Evolutionary conservation across 129 eudicot species (phyloP).

Genomic region (Lactuca saligna): DNA sequence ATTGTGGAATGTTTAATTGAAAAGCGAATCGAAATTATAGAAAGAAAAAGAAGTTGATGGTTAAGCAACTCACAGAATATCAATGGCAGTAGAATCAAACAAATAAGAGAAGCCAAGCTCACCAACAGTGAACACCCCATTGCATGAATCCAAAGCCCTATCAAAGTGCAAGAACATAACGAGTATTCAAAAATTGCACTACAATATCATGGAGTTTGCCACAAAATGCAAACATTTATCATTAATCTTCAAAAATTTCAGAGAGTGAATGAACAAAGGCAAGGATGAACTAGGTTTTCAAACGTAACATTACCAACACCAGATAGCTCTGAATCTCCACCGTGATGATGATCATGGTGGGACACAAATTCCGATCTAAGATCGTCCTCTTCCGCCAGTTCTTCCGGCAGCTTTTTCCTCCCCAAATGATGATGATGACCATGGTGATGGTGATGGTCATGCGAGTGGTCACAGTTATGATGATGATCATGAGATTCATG

Average conservation of each 20-base stretch:
- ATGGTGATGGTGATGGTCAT: slow-evolving; percentile 40
- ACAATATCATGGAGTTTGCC: background rate
- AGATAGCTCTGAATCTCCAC: slow-evolving; percentile 39
- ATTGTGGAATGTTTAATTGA: slow-evolving; percentile 4
- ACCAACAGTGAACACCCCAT: slow-evolving; percentile 95
- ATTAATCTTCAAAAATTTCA: background rate
- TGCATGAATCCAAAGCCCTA: slow-evolving; percentile 87
- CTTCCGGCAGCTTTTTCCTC: slow-evolving; percentile 67
- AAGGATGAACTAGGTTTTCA: background rate
- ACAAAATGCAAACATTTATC: background rate
- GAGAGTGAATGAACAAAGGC: background rate
- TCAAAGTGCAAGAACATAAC: slow-evolving; percentile 4
- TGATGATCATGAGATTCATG: slow-evolving; percentile 37
- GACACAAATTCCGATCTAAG: slow-evolving; percentile 51
- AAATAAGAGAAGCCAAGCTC: slow-evolving; percentile 94
- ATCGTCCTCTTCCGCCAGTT: slow-evolving; percentile 94
- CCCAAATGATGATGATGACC: slow-evolving; percentile 27
- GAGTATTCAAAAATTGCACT: background rate
- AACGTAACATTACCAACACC: slow-evolving; percentile 49
- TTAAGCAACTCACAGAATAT: slow-evolving; percentile 67
- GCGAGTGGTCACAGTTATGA: slow-evolving; percentile 54
- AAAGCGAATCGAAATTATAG: slow-evolving; percentile 2
- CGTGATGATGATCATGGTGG: slow-evolving; percentile 34
- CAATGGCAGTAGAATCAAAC: slow-evolving; percentile 80
- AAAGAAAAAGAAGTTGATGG: background rate